Percentiles rank a stretch among this genome's conserved stretches.
Evolutionary conservation across 164 flowering plant genomes (phyloP).

Genomic region (Annona cherimola): DNA sequence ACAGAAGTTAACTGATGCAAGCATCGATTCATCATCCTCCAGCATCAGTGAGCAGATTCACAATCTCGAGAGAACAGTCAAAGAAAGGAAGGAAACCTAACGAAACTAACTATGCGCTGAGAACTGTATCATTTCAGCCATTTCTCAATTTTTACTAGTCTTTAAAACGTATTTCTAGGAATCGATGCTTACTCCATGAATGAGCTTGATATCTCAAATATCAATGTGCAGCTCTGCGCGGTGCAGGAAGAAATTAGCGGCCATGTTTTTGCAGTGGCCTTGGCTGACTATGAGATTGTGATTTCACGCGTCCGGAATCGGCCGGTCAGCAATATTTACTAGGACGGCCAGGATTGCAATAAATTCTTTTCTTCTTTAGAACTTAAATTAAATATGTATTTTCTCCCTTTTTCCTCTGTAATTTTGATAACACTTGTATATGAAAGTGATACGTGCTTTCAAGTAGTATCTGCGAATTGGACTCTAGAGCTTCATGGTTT

Average conservation of each 20-base stretch:
- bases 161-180: not conserved
- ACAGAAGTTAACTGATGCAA: constrained; percentile 1
- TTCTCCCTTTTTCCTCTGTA: no score
- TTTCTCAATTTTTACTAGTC: not conserved
- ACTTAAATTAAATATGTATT: no score
- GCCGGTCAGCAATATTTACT: no score
- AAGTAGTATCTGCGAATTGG: no score
- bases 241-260: not conserved
- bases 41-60: constrained; percentile 13
- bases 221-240: not conserved
- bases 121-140: not conserved
- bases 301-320: no score
- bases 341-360: no score
- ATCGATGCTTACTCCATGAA: not conserved
- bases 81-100: constrained; percentile 12
- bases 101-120: not conserved
- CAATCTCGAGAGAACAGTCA: constrained; percentile 16
- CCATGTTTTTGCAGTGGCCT: not conserved
- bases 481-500: no score
- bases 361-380: no score
- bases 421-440: no score
- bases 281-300: not conserved
- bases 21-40: constrained; percentile 11
- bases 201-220: not conserved
- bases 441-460: no score